Conservation (phyloP, 805 yeast genomes). For the Zygoascus flipseniorum region DNA sequence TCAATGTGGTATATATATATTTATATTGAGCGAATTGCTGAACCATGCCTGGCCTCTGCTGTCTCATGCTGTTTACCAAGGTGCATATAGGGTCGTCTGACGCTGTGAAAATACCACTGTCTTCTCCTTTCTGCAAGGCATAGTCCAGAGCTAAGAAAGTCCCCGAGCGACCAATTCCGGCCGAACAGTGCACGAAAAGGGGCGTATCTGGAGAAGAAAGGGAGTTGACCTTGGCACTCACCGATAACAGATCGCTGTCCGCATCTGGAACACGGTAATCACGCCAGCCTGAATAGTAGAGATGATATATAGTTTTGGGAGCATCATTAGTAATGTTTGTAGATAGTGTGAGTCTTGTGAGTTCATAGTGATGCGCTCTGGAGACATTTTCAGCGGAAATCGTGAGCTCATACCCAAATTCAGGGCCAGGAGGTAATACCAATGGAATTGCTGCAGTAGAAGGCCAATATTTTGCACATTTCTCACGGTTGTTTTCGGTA, state of each 20-base stretch:
- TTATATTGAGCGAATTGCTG: conserved; percentile 31
- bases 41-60: conserved; percentile 36
- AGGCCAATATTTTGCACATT: conserved; percentile 81
- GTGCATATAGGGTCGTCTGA: conserved; percentile 21
- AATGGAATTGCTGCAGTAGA: conserved; percentile 31
- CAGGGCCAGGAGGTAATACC: conserved; percentile 27
- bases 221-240: conserved; percentile 42
- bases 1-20: conserved; percentile 30
- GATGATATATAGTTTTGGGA: conserved; percentile 37
- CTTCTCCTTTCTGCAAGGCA: conserved; percentile 16
- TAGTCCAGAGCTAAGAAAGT: conserved; percentile 66
- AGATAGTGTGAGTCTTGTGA: conserved; percentile 8
- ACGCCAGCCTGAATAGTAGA: conserved; percentile 77
- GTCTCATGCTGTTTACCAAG: conserved; percentile 28
- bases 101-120: background rate
- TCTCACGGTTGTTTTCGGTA: conserved; percentile 48
- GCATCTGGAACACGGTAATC: conserved; percentile 63
- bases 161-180: conserved; percentile 97
- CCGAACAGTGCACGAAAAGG: conserved; percentile 81
- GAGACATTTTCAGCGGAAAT: conserved; percentile 1
- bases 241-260: conserved; percentile 31
- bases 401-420: conserved; percentile 4
- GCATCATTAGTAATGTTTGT: conserved; percentile 3
- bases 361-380: conserved; percentile 6
- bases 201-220: conserved; percentile 43